These are phyloP conservation scores for Aegilops longissima DNA, from an alignment of 176 grass and related monocot species.

Conservation along the genomic window DNA sequence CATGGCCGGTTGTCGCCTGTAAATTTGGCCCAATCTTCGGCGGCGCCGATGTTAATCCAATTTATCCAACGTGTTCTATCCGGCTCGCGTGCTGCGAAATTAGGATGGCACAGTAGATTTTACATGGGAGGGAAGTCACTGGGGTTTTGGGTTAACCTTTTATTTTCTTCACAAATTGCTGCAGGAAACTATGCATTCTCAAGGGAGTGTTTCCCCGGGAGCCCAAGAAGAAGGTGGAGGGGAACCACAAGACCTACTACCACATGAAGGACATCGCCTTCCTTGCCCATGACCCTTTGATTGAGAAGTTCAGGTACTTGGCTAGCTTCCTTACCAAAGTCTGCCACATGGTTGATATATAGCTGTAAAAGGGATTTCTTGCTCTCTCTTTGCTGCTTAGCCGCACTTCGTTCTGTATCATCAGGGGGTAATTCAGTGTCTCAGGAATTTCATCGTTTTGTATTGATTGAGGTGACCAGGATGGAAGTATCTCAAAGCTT, in stretches of 20 bases:
- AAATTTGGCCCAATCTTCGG: background rate
- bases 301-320: slow-evolving; percentile 72
- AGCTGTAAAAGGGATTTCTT: background rate
- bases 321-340: background rate
- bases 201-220: slow-evolving; percentile 86
- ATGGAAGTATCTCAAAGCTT: background rate
- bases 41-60: background rate
- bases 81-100: background rate
- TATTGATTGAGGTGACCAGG: background rate
- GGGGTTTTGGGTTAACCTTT: background rate
- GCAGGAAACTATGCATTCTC: slow-evolving; percentile 97
- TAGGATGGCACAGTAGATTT: background rate
- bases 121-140: no score
- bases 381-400: background rate
- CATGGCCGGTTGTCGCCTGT: background rate
- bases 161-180: background rate
- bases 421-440: background rate
- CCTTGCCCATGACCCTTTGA: slow-evolving; percentile 72
- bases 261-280: slow-evolving; percentile 92
- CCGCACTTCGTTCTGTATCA: no score
- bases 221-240: slow-evolving; percentile 93
- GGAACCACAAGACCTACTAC: slow-evolving; percentile 97
- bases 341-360: background rate
- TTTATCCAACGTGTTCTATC: no score
- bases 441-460: background rate